Base-by-base conservation (phyloP, 441 rosid genomes). In the Populus tomentosa region DNA sequence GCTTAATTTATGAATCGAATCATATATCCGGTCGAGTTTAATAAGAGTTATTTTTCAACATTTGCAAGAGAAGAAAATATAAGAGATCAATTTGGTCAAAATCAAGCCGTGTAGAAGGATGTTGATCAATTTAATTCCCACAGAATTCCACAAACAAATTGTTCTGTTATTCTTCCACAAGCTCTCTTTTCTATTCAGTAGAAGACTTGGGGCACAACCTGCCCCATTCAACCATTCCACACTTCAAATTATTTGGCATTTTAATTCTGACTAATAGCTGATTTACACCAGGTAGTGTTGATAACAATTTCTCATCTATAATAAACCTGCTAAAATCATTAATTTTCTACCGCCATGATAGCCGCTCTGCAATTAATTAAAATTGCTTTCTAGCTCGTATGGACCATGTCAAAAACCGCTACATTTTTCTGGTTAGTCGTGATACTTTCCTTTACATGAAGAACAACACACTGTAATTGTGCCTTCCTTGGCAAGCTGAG, bases 401-500 rank as follows among this genome's bases (percentile, higher is more conserved):
- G 42, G 66, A 75, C 33, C 67, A 75, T 35, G 46, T 53, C 67
- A 38, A 68, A 33, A 53, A 40, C 59, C n/a, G 59, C 59, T 1
- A 50, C 59, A 18, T 14, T 50, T 50, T 18, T 16, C n/a, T 50
- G 2, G n/a, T 18, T 0, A 16, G 59, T 50, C 24, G 76, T 23
- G 9, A 67, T 1, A 0, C 10, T 66, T 80, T 73, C 77, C 71
- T 74, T 75, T 28, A 70, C 84, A 86, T 0, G 86, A 81, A 0
- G 82, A 62, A 50, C 86, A 83, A 2, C 30, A 28, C 70, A 73
- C 21, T 26, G 70, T 8, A 4, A 33, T 33, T 21, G 50, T 5
- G 3, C 24, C 0, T 3, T 20, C 35, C 33, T 40, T 61, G 0
- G 79, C 77, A 75, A 72, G 59, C 20, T 74, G 78, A 66, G 79